A percentile compares a stretch with the other conserved stretches of the same genome.
phyloP scores from a whole-genome alignment of 2,329 filamentous ascomycete species.

The Whalleya microplaca region DNA sequence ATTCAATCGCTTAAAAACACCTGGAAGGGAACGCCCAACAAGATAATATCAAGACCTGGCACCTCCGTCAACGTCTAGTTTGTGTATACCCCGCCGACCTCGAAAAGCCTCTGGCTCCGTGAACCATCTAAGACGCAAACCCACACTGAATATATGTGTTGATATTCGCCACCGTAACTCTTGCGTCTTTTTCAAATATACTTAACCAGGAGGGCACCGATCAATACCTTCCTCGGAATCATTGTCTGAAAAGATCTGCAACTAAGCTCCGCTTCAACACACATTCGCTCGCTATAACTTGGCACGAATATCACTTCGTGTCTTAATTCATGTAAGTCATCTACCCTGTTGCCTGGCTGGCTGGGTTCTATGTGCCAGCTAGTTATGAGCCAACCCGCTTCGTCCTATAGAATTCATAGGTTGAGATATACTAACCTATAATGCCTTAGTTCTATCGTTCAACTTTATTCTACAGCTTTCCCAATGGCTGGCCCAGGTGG shows the following conservation, averaged over 20 bases:
- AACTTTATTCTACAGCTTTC: slow-evolving; percentile 38
- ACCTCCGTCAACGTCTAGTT: not conserved
- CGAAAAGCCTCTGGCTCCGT: slow-evolving; percentile 6
- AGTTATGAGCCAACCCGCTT: not conserved
- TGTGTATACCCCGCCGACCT: slow-evolving; percentile 7
- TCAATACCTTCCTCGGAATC: slow-evolving; percentile 18
- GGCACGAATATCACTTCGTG: slow-evolving; percentile 33
- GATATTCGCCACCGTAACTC: slow-evolving; percentile 12
- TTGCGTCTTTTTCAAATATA: slow-evolving; percentile 17
- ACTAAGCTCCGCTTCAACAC: slow-evolving; percentile 28
- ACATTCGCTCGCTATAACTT: slow-evolving; percentile 36
- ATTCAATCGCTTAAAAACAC: slow-evolving; percentile 43
- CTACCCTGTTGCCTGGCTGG: not conserved
- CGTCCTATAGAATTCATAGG: slow-evolving; percentile 8
- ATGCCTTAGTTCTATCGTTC: slow-evolving; percentile 42
- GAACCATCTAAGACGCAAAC: slow-evolving; percentile 5
- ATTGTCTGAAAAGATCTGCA: slow-evolving; percentile 31
- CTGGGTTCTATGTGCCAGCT: not conserved
- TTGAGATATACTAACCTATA: slow-evolving; percentile 28
- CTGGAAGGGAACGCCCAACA: slow-evolving; percentile 35
- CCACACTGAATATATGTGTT: slow-evolving; percentile 20
- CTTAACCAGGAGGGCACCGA: slow-evolving; percentile 24
- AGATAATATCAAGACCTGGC: slow-evolving; percentile 19
- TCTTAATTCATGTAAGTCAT: slow-evolving; percentile 34
- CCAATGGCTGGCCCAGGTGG: slow-evolving; percentile 92